Conservation (phyloP, 805 yeast species). For the Starmerella apis region DNA sequence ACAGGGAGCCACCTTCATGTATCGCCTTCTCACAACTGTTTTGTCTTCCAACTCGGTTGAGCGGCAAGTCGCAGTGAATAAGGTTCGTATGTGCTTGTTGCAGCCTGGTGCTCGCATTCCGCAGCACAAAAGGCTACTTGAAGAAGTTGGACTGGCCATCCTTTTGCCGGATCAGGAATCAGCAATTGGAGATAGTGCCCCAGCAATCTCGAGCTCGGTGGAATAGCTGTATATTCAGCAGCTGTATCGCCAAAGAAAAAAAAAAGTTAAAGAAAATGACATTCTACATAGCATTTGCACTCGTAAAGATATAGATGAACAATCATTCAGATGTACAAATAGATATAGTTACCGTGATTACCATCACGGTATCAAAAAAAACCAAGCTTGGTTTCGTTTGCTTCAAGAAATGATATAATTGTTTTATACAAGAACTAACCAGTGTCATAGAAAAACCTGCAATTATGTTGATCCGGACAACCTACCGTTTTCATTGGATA, state of each 20-base stretch:
- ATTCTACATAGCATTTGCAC: neutral
- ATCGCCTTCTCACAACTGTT: conserved; percentile 68
- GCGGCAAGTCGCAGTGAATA: conserved; percentile 48
- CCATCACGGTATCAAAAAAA: too few species aligned
- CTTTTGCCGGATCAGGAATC: conserved; percentile 9
- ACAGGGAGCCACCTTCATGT: conserved; percentile 68
- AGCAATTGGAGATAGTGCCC: neutral
- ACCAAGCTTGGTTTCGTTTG: too few species aligned
- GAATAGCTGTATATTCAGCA: neutral
- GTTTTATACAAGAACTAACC: neutral
- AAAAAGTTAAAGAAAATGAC: neutral
- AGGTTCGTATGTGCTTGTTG: conserved; percentile 52
- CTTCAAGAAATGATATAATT: neutral
- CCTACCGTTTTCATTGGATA: neutral
- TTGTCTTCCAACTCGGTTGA: conserved; percentile 42
- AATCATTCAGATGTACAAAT: neutral
- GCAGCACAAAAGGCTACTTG: conserved; percentile 76
- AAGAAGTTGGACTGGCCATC: conserved; percentile 65
- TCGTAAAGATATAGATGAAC: neutral
- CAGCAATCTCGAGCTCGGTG: neutral
- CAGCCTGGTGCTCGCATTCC: conserved; percentile 43
- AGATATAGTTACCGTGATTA: neutral
- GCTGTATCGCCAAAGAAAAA: too few species aligned
- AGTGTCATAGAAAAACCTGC: neutral
- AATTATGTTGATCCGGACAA: neutral